Evolutionary conservation across 2,329 filamentous ascomycete species (phyloP), one percentile per base, ranked within the genome.

Genomic region (Orbilia blumenaviensis): DNA sequence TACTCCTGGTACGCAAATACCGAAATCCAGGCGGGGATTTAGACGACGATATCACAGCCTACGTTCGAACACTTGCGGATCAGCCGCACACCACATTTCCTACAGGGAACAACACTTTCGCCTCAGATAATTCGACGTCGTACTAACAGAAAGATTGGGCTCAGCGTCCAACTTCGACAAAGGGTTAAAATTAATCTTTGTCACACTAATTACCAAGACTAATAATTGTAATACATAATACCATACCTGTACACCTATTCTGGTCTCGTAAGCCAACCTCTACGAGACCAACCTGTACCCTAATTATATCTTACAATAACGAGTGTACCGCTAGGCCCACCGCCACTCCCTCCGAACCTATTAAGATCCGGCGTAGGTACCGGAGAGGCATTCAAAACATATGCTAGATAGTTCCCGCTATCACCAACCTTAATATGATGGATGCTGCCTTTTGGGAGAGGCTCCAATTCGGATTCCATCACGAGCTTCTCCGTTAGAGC

Each of bases 351-450:
- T 6, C 42, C 42, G 21, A 10, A 34, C 2, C 10, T n/a, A 5
- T 18, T 23, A 12, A 25, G 3, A 4, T 21, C 42, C 5, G 10
- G 27, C 1, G 14, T 56, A 1, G 27, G 48, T 18, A 8, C 25
- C 14, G n/a, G n/a, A 6, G n/a, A 21, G 6, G 27, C n/a, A n/a
- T 44, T 36, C 3, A 46, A 5, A 32, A 56, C 38, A 25, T 76
- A 76, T 1, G 64, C 64, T 12, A 76, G 21, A 46, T 63, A 69
- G 5, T 52, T 64, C 4, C 72, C 72, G 14, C 58, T 69, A 44
- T 69, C 72, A 10, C 72, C 72, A 34, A 69, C 42, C 27, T 76
- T 76, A 12, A 76, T 6, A 18, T 69, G 56, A 23, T 58, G 52
- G 2, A 76, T 25, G 12, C 46, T 63, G 3, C 58, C 72, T 27